Conservation (phyloP, 306 rosid species). For the Quercus dentata region DNA sequence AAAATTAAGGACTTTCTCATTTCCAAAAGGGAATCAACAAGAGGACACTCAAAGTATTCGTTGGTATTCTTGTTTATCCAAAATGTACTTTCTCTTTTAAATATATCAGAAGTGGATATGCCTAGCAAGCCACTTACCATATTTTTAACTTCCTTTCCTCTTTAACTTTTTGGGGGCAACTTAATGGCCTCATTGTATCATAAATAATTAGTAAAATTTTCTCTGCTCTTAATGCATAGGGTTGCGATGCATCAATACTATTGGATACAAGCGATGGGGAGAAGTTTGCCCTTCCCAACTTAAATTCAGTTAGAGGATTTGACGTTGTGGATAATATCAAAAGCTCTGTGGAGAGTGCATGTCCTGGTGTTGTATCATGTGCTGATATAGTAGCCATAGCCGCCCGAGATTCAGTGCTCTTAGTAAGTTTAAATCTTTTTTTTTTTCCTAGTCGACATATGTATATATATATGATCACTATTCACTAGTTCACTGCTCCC, state of each 20-base stretch:
- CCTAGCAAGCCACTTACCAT: too few relatives aligned
- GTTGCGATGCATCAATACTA: conserved; percentile 82
- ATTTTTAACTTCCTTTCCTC: too few relatives aligned
- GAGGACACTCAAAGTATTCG: too few relatives aligned
- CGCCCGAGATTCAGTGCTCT: conserved; percentile 76
- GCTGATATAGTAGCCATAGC: conserved; percentile 81
- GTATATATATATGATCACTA: too few relatives aligned
- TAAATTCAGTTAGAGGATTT: conserved; percentile 72
- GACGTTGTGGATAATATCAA: conserved; percentile 80
- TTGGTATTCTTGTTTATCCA: too few relatives aligned
- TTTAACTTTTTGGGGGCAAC: too few relatives aligned
- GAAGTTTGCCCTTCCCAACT: conserved; percentile 61
- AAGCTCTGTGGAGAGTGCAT: conserved; percentile 68
- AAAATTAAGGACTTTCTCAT: too few relatives aligned
- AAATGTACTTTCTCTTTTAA: neutral
- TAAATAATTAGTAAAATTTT: too few relatives aligned
- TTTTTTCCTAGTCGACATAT: too few relatives aligned
- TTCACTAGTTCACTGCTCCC: too few relatives aligned
- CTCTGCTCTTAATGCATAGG: conserved; percentile 31
- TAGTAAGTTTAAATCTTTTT: conserved; percentile 35
- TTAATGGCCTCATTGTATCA: too few relatives aligned
- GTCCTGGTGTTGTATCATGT: conserved; percentile 79
- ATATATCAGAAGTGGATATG: neutral
- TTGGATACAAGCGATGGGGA: conserved; percentile 63
- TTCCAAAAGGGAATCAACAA: too few relatives aligned